Evolutionary conservation across 805 yeast species (phyloP).

Genomic region (Myxozyma geophila): DNA sequence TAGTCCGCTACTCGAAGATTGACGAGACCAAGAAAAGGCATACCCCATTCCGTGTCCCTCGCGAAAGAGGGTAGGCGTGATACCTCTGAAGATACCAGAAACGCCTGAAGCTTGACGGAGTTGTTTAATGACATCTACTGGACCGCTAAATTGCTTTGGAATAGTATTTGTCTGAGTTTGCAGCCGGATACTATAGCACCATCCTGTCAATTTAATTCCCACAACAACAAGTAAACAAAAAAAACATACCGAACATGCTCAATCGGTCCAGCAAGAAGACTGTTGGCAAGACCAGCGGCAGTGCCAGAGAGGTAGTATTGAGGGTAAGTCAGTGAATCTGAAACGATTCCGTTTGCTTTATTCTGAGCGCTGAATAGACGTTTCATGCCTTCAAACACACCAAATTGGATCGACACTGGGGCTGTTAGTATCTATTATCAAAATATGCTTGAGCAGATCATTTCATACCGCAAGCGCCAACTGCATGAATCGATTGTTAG

Average conservation of each 20-base stretch:
- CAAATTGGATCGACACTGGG: conserved; percentile 81
- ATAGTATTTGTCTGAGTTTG: conserved; percentile 76
- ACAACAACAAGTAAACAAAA: neutral
- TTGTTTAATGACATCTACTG: conserved; percentile 69
- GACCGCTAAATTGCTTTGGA: conserved; percentile 66
- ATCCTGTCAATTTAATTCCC: neutral
- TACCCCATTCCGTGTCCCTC: conserved; percentile 85
- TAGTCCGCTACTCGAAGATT: neutral
- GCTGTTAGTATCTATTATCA: neutral
- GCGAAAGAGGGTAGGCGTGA: conserved; percentile 79
- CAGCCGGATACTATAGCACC: conserved; percentile 72
- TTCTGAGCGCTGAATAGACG: conserved; percentile 61
- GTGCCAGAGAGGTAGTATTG: conserved; percentile 86
- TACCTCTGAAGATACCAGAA: conserved; percentile 74
- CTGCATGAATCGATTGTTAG: conserved; percentile 47
- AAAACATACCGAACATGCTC: conserved; percentile 31
- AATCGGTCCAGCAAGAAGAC: conserved; percentile 54
- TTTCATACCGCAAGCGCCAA: conserved; percentile 81
- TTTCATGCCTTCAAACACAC: conserved; percentile 93
- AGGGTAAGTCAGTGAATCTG: conserved; percentile 51
- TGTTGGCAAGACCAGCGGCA: conserved; percentile 91
- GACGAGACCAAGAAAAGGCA: neutral
- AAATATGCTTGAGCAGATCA: neutral
- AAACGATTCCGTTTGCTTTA: conserved; percentile 44
- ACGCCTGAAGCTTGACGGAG: conserved; percentile 60